These are phyloP conservation scores for Penicillium silybi DNA, from an alignment of 495 filamentous ascomycete species.

Conservation along the genomic window DNA sequence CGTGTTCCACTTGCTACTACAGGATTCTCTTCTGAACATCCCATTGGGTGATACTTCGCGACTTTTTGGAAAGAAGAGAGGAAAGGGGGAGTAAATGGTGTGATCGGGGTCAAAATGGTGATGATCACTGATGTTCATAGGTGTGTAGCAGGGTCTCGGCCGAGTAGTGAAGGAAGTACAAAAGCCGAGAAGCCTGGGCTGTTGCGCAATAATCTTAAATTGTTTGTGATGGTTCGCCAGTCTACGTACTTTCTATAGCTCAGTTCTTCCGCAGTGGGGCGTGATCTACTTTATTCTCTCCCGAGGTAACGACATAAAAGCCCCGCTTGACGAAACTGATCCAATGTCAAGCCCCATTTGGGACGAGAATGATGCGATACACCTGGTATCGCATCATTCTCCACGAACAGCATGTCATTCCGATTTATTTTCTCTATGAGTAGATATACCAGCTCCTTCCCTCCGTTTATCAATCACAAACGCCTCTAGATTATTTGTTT, in stretches of 20 bases:
- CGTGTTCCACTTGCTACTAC: slow-evolving; percentile 41
- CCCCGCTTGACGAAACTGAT: slow-evolving; percentile 10
- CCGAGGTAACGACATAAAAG: slow-evolving; percentile 17
- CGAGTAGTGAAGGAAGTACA: neutral
- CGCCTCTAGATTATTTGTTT: neutral
- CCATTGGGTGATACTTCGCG: slow-evolving; percentile 46
- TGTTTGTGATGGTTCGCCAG: no score
- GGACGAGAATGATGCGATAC: neutral
- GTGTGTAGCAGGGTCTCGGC: neutral
- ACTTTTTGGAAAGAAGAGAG: slow-evolving; percentile 33
- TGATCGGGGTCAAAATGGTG: neutral
- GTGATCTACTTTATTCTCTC: no score
- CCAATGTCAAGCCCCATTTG: neutral
- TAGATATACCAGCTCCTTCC: neutral
- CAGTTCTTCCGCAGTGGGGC: neutral
- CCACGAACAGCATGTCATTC: slow-evolving; percentile 7
- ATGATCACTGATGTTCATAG: no score
- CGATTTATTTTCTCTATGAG: neutral
- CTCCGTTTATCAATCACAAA: neutral
- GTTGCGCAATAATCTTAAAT: slow-evolving; percentile 2
- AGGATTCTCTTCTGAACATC: slow-evolving; percentile 39
- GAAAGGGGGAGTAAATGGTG: slow-evolving; percentile 7
- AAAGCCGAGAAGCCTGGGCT: neutral
- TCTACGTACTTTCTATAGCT: no score
- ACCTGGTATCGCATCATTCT: slow-evolving; percentile 12